phyloP scores from a whole-genome alignment of 768 basidiomycete genomes.

The Suillus placidus region DNA sequence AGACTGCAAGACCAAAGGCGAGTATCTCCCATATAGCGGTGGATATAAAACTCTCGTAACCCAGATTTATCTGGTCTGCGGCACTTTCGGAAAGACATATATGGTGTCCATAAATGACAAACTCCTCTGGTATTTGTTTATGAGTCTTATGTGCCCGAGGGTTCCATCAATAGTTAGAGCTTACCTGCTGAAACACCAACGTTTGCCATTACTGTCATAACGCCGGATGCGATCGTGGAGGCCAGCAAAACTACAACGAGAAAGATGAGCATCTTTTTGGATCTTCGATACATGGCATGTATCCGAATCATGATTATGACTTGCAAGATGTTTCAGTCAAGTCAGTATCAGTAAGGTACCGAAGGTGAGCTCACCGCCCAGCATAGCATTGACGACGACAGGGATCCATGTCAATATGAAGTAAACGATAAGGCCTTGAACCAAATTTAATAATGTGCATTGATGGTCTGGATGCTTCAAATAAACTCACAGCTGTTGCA shows the following conservation, averaged over 20 bases:
- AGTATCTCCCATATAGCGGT: conserved; percentile 1
- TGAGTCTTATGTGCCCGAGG: background rate
- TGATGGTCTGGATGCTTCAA: background rate
- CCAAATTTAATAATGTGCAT: background rate
- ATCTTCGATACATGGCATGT: background rate
- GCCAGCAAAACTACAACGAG: background rate
- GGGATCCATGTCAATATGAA: background rate
- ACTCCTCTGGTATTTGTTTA: background rate
- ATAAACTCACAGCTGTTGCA: background rate
- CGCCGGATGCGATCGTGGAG: background rate
- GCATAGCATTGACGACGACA: background rate
- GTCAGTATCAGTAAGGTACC: background rate
- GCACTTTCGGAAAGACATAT: background rate
- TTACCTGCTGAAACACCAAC: background rate
- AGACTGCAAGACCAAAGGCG: background rate
- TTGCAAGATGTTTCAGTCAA: background rate
- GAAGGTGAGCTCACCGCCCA: background rate
- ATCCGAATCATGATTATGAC: background rate
- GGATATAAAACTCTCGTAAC: background rate
- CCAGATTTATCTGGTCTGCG: background rate
- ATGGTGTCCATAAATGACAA: background rate
- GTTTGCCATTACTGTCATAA: background rate
- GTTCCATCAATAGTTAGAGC: background rate
- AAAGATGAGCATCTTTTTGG: background rate
- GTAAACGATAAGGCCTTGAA: background rate